These are phyloP conservation scores for Phytophthora colocasiae DNA, from an alignment of 352 stramenopile genomes.

Conservation along the genomic window DNA sequence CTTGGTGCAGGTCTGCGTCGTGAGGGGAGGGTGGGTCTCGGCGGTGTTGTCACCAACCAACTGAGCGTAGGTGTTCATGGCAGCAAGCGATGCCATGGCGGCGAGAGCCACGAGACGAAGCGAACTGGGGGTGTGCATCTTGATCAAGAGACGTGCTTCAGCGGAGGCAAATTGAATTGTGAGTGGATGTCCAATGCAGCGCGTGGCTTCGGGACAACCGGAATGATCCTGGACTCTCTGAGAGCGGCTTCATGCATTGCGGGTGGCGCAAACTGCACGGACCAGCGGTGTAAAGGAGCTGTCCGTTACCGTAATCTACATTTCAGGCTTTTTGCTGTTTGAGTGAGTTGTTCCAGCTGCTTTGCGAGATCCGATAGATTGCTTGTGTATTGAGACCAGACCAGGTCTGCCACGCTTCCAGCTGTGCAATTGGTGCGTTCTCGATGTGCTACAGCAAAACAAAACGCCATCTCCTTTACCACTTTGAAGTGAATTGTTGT, in stretches of 20 bases:
- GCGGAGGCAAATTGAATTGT: slow-evolving; percentile 41
- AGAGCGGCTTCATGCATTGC: slow-evolving; percentile 12
- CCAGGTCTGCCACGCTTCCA: slow-evolving; percentile 23
- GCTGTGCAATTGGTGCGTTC: slow-evolving; percentile 10
- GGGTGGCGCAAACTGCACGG: slow-evolving; percentile 28
- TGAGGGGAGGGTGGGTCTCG: slow-evolving; percentile 53
- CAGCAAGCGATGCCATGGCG: slow-evolving; percentile 12
- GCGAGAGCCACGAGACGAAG: slow-evolving; percentile 29
- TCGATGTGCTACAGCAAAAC: slow-evolving; percentile 36
- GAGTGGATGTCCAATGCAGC: slow-evolving; percentile 5
- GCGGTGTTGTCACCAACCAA: slow-evolving; percentile 40
- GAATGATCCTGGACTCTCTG: slow-evolving; percentile 11
- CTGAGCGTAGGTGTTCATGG: slow-evolving; percentile 35
- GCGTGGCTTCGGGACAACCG: slow-evolving; percentile 21
- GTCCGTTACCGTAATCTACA: slow-evolving; percentile 6
- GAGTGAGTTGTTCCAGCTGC: slow-evolving; percentile 19
- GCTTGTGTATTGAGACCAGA: slow-evolving; percentile 24
- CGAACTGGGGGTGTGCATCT: slow-evolving; percentile 36
- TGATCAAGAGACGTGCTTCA: slow-evolving; percentile 16
- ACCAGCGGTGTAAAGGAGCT: slow-evolving; percentile 32
- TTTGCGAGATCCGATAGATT: slow-evolving; percentile 17
- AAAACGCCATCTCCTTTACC: slow-evolving; percentile 22
- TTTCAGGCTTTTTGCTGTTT: slow-evolving; percentile 26
- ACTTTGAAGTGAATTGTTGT: no score
- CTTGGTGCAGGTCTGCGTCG: slow-evolving; percentile 28